Evolutionary conservation across 805 yeast genomes (phyloP).

Genomic region (Zygotorulaspora florentina): DNA sequence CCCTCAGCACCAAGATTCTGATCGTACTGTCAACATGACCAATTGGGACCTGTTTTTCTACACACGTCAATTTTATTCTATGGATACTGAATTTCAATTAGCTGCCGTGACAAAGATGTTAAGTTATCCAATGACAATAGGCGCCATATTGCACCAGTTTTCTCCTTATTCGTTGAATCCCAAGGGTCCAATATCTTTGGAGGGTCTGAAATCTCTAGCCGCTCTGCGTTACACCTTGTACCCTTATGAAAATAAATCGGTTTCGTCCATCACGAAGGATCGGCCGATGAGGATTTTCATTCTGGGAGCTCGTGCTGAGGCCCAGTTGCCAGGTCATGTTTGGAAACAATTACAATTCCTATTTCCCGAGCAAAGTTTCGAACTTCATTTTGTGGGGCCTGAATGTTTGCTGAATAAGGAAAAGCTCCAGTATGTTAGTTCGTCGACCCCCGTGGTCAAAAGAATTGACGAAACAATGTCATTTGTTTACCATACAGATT

Average conservation of each 20-base stretch:
- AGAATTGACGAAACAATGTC: constrained; percentile 71
- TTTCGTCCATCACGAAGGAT: constrained; percentile 59
- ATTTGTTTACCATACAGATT: constrained; percentile 80
- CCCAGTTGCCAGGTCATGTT: constrained; percentile 88
- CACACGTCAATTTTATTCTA: constrained; percentile 86
- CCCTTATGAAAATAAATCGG: constrained; percentile 43
- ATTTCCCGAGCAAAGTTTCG: constrained; percentile 78
- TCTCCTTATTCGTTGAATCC: constrained; percentile 82
- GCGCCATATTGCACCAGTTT: constrained; percentile 72
- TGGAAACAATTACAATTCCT: constrained; percentile 91
- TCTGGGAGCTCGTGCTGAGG: constrained; percentile 88
- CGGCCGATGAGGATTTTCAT: constrained; percentile 87
- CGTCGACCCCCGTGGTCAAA: constrained; percentile 63
- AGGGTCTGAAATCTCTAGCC: constrained; percentile 89
- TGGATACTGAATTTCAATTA: constrained; percentile 94
- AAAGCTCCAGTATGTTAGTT: constrained; percentile 53
- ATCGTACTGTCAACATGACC: constrained; percentile 67
- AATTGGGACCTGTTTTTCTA: constrained; percentile 93
- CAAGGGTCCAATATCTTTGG: constrained; percentile 82
- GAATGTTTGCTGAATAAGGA: constrained; percentile 77
- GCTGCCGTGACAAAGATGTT: constrained; percentile 94
- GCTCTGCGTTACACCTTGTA: constrained; percentile 88
- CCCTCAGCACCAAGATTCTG: constrained; percentile 74
- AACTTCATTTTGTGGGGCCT: constrained; percentile 91
- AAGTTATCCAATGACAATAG: constrained; percentile 89